These are phyloP conservation scores for Trichosporon coremiiforme DNA, from an alignment of 1,284 basidiomycete species.

Conservation along the genomic window DNA sequence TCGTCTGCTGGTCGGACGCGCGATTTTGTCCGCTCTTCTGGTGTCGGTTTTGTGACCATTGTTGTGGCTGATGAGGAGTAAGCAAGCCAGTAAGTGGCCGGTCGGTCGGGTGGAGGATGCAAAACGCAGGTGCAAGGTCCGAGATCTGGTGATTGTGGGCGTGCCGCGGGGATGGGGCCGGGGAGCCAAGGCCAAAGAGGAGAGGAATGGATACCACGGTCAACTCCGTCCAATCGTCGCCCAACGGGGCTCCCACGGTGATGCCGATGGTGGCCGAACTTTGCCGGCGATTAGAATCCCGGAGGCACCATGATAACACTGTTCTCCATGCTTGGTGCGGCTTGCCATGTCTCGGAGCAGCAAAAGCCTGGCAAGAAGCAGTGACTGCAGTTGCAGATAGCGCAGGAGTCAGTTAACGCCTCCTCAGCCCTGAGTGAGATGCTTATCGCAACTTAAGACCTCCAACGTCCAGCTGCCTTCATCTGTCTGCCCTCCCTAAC, in stretches of 20 bases:
- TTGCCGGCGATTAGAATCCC: neutral
- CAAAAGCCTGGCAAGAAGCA: too few relatives aligned
- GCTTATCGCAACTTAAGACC: too few relatives aligned
- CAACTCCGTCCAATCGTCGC: neutral
- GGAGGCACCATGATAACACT: constrained; percentile 2
- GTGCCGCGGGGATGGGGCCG: neutral
- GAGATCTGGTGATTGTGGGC: neutral
- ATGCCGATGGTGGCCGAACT: constrained; percentile 8
- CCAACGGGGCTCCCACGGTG: neutral
- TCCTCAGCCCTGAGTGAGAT: too few relatives aligned
- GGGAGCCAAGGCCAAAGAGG: neutral
- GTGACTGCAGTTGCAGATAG: too few relatives aligned
- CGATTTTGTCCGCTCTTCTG: constrained; percentile 1
- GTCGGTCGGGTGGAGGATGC: neutral
- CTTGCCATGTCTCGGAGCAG: too few relatives aligned
- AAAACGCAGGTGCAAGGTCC: neutral
- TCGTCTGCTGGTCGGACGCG: constrained; percentile 11
- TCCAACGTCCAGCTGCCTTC: too few relatives aligned
- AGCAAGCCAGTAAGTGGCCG: neutral
- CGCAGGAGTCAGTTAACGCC: too few relatives aligned
- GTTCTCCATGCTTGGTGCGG: too few relatives aligned
- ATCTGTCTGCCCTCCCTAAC: too few relatives aligned
- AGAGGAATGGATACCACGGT: constrained; percentile 5
- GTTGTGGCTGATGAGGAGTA: constrained; percentile 13
- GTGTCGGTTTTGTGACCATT: constrained; percentile 14